Base-by-base conservation (phyloP, 75 land plant genomes). In the Picea sitchensis region DNA sequence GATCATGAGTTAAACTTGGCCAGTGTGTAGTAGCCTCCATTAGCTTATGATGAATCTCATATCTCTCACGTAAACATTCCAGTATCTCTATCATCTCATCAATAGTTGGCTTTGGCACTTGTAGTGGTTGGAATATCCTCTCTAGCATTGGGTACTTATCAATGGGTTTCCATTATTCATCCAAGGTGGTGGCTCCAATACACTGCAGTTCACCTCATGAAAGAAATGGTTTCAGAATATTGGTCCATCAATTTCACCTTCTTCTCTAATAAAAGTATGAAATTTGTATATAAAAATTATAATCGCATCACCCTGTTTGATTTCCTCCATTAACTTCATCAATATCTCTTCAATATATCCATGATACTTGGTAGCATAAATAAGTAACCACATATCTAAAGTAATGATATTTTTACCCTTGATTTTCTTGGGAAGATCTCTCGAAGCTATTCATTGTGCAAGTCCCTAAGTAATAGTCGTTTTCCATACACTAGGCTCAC, bases 191-290 rank as follows among this genome's bases (percentile, higher is more conserved):
- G 4, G 89, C 89, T 38, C 89, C 89, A 80, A 88, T 88, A 59
- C 9, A 90, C 26, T 26, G 26, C 0, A 26, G 84, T 78, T 90
- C 88, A 14, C 90, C 92, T 59, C 90, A 79, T 23, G 87, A 90
- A 14, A 90, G 82, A 89, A 83, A 86, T 13, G 92, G 90, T 64
- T 90, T 90, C 34, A 90, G 73, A 61, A 90, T 78, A 61, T 90
- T 90, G 34, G 86, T 17, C 85, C 92, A 83, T 91, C 90, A 85
- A 91, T 89, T 30, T 87, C 88, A 31, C 92, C 92, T 65, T 90
- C 93, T 56, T 91, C 93, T 54, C 93, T 91, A 77, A 91, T 87
- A n/a, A 91, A 64, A 15, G 89, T 89, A 65, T 91, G 93, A 15
- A 91, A 85, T 75, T 91, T 91, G 79, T 91, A 91, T 65, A 91